phyloP scores from a whole-genome alignment of 768 basidiomycete genomes.

The Candolleomyces aberdarensis region DNA sequence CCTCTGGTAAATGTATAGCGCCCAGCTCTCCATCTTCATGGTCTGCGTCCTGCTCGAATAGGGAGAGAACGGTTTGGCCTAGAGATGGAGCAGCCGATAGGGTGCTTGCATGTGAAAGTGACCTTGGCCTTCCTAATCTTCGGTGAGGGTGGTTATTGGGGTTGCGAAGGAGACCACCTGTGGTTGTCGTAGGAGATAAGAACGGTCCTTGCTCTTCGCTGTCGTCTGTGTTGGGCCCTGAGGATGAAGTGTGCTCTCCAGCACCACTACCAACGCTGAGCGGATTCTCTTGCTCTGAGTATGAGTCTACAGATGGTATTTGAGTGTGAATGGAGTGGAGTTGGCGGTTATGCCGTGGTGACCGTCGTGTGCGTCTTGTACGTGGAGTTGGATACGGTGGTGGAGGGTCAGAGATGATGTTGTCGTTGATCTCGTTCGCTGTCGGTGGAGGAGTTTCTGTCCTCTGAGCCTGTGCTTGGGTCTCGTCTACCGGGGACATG shows the following conservation, averaged over 20 bases:
- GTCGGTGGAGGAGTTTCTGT: background rate
- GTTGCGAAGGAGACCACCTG: conserved; percentile 8
- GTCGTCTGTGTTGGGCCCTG: conserved; percentile 18
- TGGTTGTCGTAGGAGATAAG: conserved; percentile 38
- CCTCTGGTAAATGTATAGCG: conserved; percentile 5
- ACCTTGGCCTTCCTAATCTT: conserved; percentile 37
- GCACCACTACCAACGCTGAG: background rate
- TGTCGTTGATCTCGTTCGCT: conserved; percentile 6
- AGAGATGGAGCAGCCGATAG: conserved; percentile 60
- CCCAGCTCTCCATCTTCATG: conserved; percentile 22
- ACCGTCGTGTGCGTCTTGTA: conserved; percentile 26
- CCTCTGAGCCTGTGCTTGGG: no score
- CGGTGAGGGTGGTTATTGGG: conserved; percentile 16
- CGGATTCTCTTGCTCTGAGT: conserved; percentile 16
- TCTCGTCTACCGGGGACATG: no score
- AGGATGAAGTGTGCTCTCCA: conserved; percentile 2
- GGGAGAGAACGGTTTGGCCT: conserved; percentile 63
- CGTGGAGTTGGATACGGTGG: conserved; percentile 58
- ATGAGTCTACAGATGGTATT: conserved; percentile 2
- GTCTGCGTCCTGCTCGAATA: conserved; percentile 51
- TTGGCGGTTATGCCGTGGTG: conserved; percentile 24
- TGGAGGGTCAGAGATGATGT: conserved; percentile 50
- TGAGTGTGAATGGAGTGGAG: conserved; percentile 18
- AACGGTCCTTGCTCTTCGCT: conserved; percentile 44
- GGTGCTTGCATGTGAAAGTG: conserved; percentile 55